phyloP scores from a whole-genome alignment of 495 filamentous ascomycete species.

The Aspergillus biplanus region DNA sequence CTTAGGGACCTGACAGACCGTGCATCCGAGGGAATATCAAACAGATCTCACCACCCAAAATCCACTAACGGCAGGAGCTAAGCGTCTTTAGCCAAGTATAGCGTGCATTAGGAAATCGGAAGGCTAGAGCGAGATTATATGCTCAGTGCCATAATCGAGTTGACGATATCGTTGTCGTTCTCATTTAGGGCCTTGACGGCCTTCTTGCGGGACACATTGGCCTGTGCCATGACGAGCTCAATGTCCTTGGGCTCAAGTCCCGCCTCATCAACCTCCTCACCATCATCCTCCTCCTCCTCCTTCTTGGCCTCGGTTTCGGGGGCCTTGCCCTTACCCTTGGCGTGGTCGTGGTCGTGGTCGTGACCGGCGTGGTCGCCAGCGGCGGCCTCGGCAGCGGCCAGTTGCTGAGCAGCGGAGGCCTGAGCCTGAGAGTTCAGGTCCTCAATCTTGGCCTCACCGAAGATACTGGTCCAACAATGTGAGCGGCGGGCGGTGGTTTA shows the following conservation, averaged over 20 bases:
- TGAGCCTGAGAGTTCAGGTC: constrained; percentile 98
- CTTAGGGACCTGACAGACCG: constrained; percentile 33
- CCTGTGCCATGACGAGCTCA: constrained; percentile 98
- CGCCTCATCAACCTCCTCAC: constrained; percentile 89
- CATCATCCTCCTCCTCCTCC: constrained; percentile 90
- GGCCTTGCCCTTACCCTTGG: constrained; percentile 72
- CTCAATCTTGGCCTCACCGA: constrained; percentile 99
- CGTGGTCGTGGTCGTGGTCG: constrained; percentile 72
- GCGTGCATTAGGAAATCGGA: constrained; percentile 19
- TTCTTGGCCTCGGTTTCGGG: constrained; percentile 76
- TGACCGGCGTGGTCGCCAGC: constrained; percentile 78
- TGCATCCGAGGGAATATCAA: constrained; percentile 32
- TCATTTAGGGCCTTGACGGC: constrained; percentile 97
- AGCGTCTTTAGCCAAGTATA: constrained; percentile 28
- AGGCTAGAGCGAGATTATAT: constrained; percentile 60
- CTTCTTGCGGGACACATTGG: constrained; percentile 94
- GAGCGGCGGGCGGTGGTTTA: constrained; percentile 20
- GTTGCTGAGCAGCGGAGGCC: constrained; percentile 88
- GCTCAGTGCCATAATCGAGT: constrained; percentile 99
- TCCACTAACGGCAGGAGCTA: constrained; percentile 30
- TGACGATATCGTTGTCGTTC: constrained; percentile 99
- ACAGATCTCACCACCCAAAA: constrained; percentile 38
- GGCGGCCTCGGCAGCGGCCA: constrained; percentile 78
- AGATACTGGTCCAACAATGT: constrained; percentile 68
- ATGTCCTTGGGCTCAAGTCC: constrained; percentile 99